Percentiles rank a stretch among this genome's conserved stretches.
Evolutionary conservation across 2,329 filamentous ascomycete genomes (phyloP).

Genomic region (Periconia digitata): DNA sequence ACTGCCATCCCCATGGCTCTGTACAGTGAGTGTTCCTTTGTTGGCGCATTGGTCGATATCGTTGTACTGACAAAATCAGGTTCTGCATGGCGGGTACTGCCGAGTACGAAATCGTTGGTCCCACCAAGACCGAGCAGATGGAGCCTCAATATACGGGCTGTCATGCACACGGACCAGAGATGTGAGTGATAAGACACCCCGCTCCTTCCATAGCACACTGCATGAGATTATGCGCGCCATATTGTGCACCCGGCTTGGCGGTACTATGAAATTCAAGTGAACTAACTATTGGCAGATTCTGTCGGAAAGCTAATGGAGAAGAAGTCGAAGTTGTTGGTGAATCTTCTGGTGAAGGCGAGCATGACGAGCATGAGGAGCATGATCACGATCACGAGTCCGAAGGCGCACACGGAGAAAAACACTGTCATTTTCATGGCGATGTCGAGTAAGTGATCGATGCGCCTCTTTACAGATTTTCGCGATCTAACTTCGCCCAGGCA

Average conservation of each 20-base stretch:
- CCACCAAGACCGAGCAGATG: conserved; percentile 58
- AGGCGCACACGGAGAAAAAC: conserved; percentile 1
- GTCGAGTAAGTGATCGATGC: no score
- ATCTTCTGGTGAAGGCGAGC: conserved; percentile 4
- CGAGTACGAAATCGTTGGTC: conserved; percentile 50
- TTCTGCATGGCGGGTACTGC: conserved; percentile 49
- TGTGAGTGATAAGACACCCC: conserved; percentile 48
- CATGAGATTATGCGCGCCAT: conserved; percentile 15
- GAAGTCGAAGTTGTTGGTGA: conserved; percentile 61
- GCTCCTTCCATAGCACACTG: conserved; percentile 40
- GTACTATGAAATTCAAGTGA: background rate
- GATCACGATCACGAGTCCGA: conserved; percentile 23
- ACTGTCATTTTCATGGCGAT: background rate
- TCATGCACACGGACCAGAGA: conserved; percentile 61
- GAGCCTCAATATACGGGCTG: conserved; percentile 66
- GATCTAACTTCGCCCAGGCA: no score
- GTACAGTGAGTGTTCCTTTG: conserved; percentile 40
- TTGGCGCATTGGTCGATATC: background rate
- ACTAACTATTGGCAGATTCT: conserved; percentile 53
- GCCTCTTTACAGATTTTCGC: no score
- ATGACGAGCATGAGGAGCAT: no score
- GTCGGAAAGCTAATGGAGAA: conserved; percentile 59
- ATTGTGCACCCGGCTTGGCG: background rate
- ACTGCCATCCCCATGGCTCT: conserved; percentile 54
- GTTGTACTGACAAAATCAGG: conserved; percentile 22